A percentile compares a stretch with the other conserved stretches of the same genome.
These are phyloP conservation scores for Candida gorgasii DNA, from an alignment of 805 yeast genomes.

Conservation along the genomic window DNA sequence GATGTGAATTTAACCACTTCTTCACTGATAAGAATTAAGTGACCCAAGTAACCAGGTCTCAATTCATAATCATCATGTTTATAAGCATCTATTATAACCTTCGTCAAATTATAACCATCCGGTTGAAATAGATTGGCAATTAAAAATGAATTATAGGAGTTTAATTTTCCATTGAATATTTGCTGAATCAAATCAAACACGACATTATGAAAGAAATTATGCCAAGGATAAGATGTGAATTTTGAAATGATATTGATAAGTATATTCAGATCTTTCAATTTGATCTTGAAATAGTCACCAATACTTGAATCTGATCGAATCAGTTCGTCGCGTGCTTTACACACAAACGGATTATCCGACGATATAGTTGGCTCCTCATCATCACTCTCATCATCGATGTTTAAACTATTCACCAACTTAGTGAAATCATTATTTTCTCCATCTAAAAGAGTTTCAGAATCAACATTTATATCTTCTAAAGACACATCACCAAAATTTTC, in stretches of 20 bases:
- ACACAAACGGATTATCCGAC: conserved; percentile 44
- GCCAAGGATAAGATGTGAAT: conserved; percentile 92
- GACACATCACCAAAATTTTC: conserved; percentile 38
- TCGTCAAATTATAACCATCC: conserved; percentile 25
- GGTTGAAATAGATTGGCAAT: conserved; percentile 30
- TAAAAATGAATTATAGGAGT: conserved; percentile 70
- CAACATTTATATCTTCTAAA: conserved; percentile 32
- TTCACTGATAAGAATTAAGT: conserved; percentile 87
- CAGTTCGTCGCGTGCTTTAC: conserved; percentile 29
- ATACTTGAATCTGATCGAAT: conserved; percentile 63
- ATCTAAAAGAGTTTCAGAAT: conserved; percentile 17
- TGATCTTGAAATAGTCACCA: conserved; percentile 86
- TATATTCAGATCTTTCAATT: conserved; percentile 72
- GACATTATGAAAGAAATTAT: conserved; percentile 94
- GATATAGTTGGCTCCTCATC: conserved; percentile 48
- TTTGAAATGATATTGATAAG: conserved; percentile 66
- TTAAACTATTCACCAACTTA: conserved; percentile 25
- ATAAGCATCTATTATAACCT: conserved; percentile 27
- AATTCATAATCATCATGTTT: conserved; percentile 40
- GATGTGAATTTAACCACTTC: conserved; percentile 87
- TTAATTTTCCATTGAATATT: conserved; percentile 86
- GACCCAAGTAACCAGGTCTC: conserved; percentile 96
- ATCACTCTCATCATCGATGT: conserved; percentile 38
- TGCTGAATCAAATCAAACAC: conserved; percentile 97
- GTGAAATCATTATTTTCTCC: conserved; percentile 23